phyloP scores from a whole-genome alignment of 192 early-diverging fungal genomes.

The Backusella westeae region DNA sequence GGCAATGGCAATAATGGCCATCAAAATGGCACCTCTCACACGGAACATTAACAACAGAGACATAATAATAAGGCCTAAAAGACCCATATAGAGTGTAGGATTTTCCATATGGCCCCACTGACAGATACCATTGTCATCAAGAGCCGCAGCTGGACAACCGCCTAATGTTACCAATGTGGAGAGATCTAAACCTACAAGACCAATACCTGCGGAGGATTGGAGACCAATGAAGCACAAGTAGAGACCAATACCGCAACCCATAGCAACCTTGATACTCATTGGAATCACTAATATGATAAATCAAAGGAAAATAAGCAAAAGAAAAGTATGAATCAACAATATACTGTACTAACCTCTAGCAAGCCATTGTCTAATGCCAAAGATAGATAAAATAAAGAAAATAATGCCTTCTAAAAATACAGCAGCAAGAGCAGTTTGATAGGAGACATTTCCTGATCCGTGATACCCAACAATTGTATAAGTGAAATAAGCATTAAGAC shows the following conservation, averaged over 20 bases:
- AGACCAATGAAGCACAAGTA: constrained; percentile 81
- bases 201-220: constrained; percentile 79
- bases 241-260: constrained; percentile 74
- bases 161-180: constrained; percentile 70
- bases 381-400: constrained; percentile 71
- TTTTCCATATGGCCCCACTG: constrained; percentile 61
- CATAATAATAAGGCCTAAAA: constrained; percentile 69
- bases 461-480: constrained; percentile 78
- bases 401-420: constrained; percentile 81
- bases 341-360: constrained; percentile 37
- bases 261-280: constrained; percentile 67
- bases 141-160: constrained; percentile 55
- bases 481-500: constrained; percentile 80
- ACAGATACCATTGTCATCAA: constrained; percentile 60
- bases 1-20: constrained; percentile 68
- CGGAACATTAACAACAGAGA: constrained; percentile 57
- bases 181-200: constrained; percentile 58
- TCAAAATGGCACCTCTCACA: constrained; percentile 69
- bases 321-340: neutral
- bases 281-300: constrained; percentile 47
- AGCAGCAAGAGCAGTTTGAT: constrained; percentile 64
- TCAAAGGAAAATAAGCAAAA: neutral
- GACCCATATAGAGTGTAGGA: constrained; percentile 39
- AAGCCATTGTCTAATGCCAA: constrained; percentile 78
- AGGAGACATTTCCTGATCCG: constrained; percentile 67